phyloP scores from a whole-genome alignment of 2,329 filamentous ascomycete genomes.

The Anthostomella pinea region DNA sequence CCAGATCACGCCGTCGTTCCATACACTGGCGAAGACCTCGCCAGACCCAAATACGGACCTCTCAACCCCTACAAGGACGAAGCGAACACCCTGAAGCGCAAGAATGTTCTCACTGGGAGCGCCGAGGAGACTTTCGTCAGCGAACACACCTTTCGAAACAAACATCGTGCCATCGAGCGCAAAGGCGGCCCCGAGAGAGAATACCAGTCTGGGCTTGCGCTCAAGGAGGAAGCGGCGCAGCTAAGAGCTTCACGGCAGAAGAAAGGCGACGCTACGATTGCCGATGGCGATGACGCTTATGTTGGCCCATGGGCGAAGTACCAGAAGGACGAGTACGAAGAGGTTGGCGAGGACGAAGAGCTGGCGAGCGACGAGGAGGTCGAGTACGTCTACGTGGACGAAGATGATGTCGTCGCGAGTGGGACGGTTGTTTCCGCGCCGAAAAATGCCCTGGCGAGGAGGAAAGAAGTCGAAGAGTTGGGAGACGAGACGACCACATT shows the following conservation, averaged over 20 bases:
- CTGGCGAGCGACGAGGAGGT: slow-evolving; percentile 78
- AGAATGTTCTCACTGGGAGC: slow-evolving; percentile 79
- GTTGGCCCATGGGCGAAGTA: slow-evolving; percentile 94
- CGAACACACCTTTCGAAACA: slow-evolving; percentile 83
- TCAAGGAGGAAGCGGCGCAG: slow-evolving; percentile 68
- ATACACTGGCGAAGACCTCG: slow-evolving; percentile 71
- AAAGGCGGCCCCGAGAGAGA: slow-evolving; percentile 57
- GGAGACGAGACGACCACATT: slow-evolving; percentile 82
- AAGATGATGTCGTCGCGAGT: slow-evolving; percentile 61
- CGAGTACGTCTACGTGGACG: slow-evolving; percentile 74
- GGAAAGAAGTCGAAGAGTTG: slow-evolving; percentile 57
- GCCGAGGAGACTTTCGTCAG: slow-evolving; percentile 87
- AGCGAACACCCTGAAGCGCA: slow-evolving; percentile 63
- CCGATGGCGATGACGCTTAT: slow-evolving; percentile 85
- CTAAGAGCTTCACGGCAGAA: slow-evolving; percentile 74
- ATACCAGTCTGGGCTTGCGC: slow-evolving; percentile 50
- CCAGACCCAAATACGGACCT: slow-evolving; percentile 64
- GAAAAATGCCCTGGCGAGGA: slow-evolving; percentile 48
- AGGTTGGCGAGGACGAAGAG: slow-evolving; percentile 71
- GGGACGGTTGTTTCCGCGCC: slow-evolving; percentile 60
- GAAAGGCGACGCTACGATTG: slow-evolving; percentile 79
- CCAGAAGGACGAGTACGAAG: slow-evolving; percentile 67
- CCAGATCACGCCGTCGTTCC: slow-evolving; percentile 60
- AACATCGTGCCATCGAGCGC: slow-evolving; percentile 80
- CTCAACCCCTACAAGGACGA: slow-evolving; percentile 72